These are phyloP conservation scores for Narthecium ossifragum DNA, from an alignment of 106 monocot genomes.

Conservation along the genomic window DNA sequence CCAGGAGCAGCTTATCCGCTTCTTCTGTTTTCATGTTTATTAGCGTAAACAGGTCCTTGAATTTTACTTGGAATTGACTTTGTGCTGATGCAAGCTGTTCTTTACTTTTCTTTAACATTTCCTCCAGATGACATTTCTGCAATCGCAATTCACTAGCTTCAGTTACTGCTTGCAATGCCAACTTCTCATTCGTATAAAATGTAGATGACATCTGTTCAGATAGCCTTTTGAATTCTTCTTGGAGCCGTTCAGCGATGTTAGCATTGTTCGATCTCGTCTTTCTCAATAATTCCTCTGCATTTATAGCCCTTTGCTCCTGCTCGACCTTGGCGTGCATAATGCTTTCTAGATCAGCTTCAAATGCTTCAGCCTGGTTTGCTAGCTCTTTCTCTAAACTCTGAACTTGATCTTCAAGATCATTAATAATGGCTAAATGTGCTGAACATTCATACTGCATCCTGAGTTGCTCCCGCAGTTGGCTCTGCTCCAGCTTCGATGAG, in stretches of 20 bases:
- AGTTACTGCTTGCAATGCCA: constrained; percentile 42
- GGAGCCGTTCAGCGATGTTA: constrained; percentile 50
- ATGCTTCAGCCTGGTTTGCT: constrained; percentile 45
- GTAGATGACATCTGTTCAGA: constrained; percentile 52
- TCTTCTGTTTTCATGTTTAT: constrained; percentile 67
- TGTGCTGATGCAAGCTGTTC: constrained; percentile 41
- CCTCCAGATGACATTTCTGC: constrained; percentile 53
- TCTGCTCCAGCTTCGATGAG: constrained; percentile 69
- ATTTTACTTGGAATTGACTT: constrained; percentile 34
- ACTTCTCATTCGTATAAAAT: constrained; percentile 61
- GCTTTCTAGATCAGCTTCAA: constrained; percentile 50
- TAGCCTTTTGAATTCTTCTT: constrained; percentile 57
- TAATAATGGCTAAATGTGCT: constrained; percentile 72
- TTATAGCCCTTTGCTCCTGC: constrained; percentile 76
- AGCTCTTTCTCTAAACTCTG: constrained; percentile 80
- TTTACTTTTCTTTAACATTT: constrained; percentile 43
- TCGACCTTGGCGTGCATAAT: constrained; percentile 52
- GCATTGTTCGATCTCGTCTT: constrained; percentile 49
- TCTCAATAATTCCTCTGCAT: constrained; percentile 66
- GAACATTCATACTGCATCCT: constrained; percentile 98
- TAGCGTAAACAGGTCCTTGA: constrained; percentile 52
- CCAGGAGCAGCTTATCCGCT: constrained; percentile 39
- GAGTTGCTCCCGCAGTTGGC: constrained; percentile 74
- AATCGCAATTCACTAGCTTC: constrained; percentile 53
- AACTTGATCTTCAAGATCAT: constrained; percentile 78